Evolutionary conservation across 495 filamentous ascomycete genomes (phyloP), one percentile per base, ranked within the genome.

Genomic region (Niebla homalea): DNA sequence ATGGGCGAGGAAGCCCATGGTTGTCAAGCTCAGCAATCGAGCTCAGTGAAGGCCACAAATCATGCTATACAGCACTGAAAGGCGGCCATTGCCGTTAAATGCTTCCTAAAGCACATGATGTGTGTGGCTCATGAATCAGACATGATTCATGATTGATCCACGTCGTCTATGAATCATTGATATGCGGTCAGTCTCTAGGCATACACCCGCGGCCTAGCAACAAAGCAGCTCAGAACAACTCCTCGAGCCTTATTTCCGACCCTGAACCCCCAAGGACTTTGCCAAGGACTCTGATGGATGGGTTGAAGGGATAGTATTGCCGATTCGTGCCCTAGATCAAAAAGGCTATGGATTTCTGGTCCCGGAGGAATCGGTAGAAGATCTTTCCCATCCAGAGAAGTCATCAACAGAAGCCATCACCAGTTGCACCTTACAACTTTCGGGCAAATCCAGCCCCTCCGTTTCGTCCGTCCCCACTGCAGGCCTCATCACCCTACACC

Each of bases 1-100:
- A 5, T 70, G 66, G 68, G 52, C 67, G n/a, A 68, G 62, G 40
- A 50, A 43, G 14, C 49, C 58, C 0, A 49, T 68, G 44, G 55
- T 65, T 48, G 54, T 66, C 16, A 62, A 55, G 40, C 20, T 55
- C 26, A 32, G 26, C 26, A 32, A 3, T 32, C 26, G 26, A 32
- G 26, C 26, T 32, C 26, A 32, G 26, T 32, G 26, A 32, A 32
- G 6, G 26, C 6, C 26, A 4, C 8, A 3, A 3, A 32, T 32
- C 26, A 3, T 32, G n/a, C n/a, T n/a, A n/a, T n/a, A n/a, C n/a
- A n/a, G n/a, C n/a, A n/a, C n/a, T n/a, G n/a, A n/a, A 37, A 37
- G 10, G 36, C n/a, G 10, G 36, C 10, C 10, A n/a, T 37, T 37
- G 36, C 10, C n/a, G n/a, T 37, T n/a, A 37, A n/a, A 37, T 37